These are phyloP conservation scores for Globisporangium acanthophoron DNA, from an alignment of 352 stramenopile species.

Conservation along the genomic window DNA sequence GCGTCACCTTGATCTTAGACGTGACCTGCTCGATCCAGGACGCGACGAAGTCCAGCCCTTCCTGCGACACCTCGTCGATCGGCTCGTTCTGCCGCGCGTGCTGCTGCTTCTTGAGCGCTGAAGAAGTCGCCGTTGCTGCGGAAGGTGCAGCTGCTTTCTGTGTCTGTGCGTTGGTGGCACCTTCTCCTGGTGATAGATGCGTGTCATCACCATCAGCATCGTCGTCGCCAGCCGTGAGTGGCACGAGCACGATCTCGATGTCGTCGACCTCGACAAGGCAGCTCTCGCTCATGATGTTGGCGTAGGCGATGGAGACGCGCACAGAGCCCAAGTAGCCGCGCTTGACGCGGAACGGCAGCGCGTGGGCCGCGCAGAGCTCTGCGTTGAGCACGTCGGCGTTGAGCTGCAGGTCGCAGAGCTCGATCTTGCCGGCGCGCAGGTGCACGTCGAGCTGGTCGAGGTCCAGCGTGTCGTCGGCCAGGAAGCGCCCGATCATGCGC, in stretches of 20 bases:
- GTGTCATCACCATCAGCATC: constrained; percentile 11
- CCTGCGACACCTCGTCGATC: constrained; percentile 76
- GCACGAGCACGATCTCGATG: constrained; percentile 84
- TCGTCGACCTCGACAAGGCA: constrained; percentile 86
- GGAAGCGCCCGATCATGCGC: constrained; percentile 84
- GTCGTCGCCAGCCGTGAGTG: constrained; percentile 16
- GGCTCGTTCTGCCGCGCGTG: constrained; percentile 22
- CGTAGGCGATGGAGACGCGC: constrained; percentile 79
- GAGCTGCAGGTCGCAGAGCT: constrained; percentile 78
- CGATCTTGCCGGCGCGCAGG: constrained; percentile 62
- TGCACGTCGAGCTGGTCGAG: constrained; percentile 85
- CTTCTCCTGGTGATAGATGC: background rate
- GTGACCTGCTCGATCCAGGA: constrained; percentile 89
- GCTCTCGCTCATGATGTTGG: constrained; percentile 86
- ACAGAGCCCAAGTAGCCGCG: constrained; percentile 84
- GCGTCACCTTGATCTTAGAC: constrained; percentile 87
- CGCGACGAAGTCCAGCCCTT: constrained; percentile 87
- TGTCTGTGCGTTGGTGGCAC: background rate
- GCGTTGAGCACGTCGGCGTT: constrained; percentile 77
- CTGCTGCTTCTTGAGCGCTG: background rate
- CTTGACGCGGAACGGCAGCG: constrained; percentile 79
- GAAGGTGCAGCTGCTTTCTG: background rate
- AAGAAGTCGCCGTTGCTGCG: background rate
- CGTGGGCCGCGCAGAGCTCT: constrained; percentile 62
- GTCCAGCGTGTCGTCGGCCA: constrained; percentile 77